A percentile compares a stretch with the other conserved stretches of the same genome.
Conservation (phyloP, 2,329 filamentous ascomycete genomes). For the Blastomyces percursus region DNA sequence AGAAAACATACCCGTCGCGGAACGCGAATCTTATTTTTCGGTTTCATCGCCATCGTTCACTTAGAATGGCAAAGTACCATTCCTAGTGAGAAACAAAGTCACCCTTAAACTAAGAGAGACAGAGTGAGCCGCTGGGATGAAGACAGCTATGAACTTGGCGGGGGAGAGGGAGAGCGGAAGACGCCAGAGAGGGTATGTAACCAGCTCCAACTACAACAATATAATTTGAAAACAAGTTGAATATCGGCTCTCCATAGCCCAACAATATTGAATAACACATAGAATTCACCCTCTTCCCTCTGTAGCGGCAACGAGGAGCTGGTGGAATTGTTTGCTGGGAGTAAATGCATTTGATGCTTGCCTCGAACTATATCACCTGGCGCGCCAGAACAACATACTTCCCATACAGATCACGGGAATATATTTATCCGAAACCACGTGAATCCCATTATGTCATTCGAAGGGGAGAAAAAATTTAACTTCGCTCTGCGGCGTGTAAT, state of each 20-base stretch:
- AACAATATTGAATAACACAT: background rate
- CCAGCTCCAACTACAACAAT: background rate
- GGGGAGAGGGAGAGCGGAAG: background rate
- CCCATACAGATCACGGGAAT: background rate
- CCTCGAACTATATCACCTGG: background rate
- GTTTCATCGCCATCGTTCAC: slow-evolving; percentile 36
- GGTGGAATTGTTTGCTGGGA: background rate
- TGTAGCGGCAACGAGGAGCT: background rate
- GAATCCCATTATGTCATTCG: slow-evolving; percentile 1
- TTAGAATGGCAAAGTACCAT: background rate
- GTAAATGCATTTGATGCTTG: background rate
- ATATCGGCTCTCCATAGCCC: background rate
- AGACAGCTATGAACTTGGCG: background rate
- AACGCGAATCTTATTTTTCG: slow-evolving; percentile 53
- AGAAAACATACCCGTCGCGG: slow-evolving; percentile 51
- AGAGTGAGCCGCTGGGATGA: no score
- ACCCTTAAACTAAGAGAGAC: background rate
- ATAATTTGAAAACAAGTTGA: background rate
- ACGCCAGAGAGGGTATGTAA: background rate
- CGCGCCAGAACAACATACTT: background rate
- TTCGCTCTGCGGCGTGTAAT: no score
- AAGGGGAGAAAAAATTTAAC: background rate
- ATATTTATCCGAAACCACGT: slow-evolving; percentile 1
- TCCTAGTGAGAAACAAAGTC: background rate
- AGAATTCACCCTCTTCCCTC: background rate